A percentile compares a stretch with the other conserved stretches of the same genome.
Conservation (phyloP, 352 stramenopile genomes). For the Plasmopara muralis region DNA sequence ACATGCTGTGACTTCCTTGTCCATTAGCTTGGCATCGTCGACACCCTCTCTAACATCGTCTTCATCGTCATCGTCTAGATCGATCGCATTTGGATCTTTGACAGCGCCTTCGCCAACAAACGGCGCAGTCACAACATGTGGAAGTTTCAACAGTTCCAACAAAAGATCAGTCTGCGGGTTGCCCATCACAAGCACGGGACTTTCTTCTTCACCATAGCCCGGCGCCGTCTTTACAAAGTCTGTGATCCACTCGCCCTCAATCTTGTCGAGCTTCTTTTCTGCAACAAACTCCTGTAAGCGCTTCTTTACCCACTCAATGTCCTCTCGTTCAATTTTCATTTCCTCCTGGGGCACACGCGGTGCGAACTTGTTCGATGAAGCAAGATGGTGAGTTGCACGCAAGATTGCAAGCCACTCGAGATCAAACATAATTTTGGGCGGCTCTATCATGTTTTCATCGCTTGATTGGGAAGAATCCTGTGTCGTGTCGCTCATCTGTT, state of each 20-base stretch:
- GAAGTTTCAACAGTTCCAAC: slow-evolving; percentile 87
- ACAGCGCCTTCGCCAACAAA: slow-evolving; percentile 37
- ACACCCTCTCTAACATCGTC: slow-evolving; percentile 6
- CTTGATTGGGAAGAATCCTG: slow-evolving; percentile 4
- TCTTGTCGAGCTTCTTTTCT: slow-evolving; percentile 49
- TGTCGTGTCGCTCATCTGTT: slow-evolving; percentile 2
- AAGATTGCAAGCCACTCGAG: slow-evolving; percentile 93
- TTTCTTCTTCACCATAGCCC: slow-evolving; percentile 42
- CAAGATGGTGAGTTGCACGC: slow-evolving; percentile 87
- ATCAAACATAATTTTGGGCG: slow-evolving; percentile 88
- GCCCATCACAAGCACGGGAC: slow-evolving; percentile 34
- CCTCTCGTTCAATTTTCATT: slow-evolving; percentile 63
- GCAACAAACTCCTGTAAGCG: slow-evolving; percentile 40
- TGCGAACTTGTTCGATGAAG: slow-evolving; percentile 50
- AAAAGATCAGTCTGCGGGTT: slow-evolving; percentile 96
- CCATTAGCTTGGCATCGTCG: slow-evolving; percentile 10
- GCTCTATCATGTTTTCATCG: slow-evolving; percentile 3
- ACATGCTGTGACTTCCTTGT: slow-evolving; percentile 9
- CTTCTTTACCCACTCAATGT: slow-evolving; percentile 70
- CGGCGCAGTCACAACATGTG: slow-evolving; percentile 92
- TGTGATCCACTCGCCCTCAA: slow-evolving; percentile 54
- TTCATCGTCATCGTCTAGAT: slow-evolving; percentile 45
- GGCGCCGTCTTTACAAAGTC: slow-evolving; percentile 79
- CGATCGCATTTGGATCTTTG: slow-evolving; percentile 53
- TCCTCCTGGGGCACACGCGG: slow-evolving; percentile 69